Evolutionary conservation across 1,284 basidiomycete genomes (phyloP), one percentile per base, ranked within the genome.

Genomic region (Volvariella surrecta): DNA sequence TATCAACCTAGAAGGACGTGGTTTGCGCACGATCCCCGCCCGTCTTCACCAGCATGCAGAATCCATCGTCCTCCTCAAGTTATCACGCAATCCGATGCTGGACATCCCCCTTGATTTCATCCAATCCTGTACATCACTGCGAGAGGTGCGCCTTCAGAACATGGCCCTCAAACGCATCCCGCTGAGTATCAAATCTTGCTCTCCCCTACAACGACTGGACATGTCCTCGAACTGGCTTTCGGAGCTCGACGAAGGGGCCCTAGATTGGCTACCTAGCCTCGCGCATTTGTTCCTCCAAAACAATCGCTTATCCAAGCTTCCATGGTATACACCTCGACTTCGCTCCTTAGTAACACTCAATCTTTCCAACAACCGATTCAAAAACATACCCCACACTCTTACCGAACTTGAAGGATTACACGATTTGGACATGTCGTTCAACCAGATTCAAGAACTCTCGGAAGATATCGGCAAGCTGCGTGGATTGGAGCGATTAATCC

Each of bases 41-140:
- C 73, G 85, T 49, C 72, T 98, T 3, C 92, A 99, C 61, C 74
- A 81, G 46, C 83, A 92, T 52, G 92, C 94, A 2, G 81, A 89
- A 54, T 79, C 79, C 40, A 93, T 99, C 56, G 72, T 89, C 52
- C 84, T 77, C 41, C 82, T 99, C 47, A 91, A 92, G 53, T 75
- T 99, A 6, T 95, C 93, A 2, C 81, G 88, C 46, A 99, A 99
- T 58, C 93, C 95, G 1, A 92, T 96, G 77, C 79, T 94, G 43
- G 95, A 99, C 60, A 83, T 99, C 30, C 96, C 96, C 0, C 79
- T 91, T 40, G 96, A 99, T 64, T 99, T 99, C 59, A 86, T 97
- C 42, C 90, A 98, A 62, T 80, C 86, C 8, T 97, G 93, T 58
- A 80, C 77, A 2, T 78, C 71, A 3, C 74, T 99, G 21, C 82